Evolutionary conservation across 352 stramenopile genomes (phyloP).

Genomic region (Phytopythium cucurbitacearum): DNA sequence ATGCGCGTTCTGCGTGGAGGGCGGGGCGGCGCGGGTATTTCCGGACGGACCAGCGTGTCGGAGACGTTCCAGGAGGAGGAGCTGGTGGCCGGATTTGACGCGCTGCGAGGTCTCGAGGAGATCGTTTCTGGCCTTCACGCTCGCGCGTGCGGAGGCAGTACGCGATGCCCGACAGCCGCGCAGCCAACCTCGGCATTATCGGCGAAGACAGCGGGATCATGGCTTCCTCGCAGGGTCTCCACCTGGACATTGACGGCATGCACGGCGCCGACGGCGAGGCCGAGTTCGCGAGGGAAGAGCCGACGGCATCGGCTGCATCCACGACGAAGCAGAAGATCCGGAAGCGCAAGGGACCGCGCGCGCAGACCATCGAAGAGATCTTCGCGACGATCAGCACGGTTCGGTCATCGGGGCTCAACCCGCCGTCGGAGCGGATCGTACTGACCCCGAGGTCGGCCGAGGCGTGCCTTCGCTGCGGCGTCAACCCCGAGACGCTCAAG

Average conservation of each 20-base stretch:
- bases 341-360: constrained; percentile 52
- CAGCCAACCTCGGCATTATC: too few species aligned
- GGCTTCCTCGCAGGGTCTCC: constrained; percentile 6
- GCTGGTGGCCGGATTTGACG: too few species aligned
- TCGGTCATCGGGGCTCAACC: constrained; percentile 65
- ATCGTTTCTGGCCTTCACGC: too few species aligned
- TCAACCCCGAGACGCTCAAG: constrained; percentile 91
- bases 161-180: too few species aligned
- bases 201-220: background rate
- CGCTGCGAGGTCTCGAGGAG: too few species aligned
- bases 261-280: background rate
- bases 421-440: constrained; percentile 67
- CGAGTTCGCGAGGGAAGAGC: constrained; percentile 2
- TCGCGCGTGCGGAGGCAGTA: too few species aligned
- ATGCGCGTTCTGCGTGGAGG: too few species aligned
- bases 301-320: background rate
- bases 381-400: constrained; percentile 74
- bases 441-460: constrained; percentile 88
- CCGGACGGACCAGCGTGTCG: too few species aligned
- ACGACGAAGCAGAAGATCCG: constrained; percentile 31
- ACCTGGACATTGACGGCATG: constrained; percentile 25
- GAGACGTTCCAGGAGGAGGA: too few species aligned
- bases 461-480: constrained; percentile 84
- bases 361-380: constrained; percentile 72
- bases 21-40: too few species aligned